Conservation (phyloP, 1,139 yeast species). For the Zygoascus meyerae region DNA sequence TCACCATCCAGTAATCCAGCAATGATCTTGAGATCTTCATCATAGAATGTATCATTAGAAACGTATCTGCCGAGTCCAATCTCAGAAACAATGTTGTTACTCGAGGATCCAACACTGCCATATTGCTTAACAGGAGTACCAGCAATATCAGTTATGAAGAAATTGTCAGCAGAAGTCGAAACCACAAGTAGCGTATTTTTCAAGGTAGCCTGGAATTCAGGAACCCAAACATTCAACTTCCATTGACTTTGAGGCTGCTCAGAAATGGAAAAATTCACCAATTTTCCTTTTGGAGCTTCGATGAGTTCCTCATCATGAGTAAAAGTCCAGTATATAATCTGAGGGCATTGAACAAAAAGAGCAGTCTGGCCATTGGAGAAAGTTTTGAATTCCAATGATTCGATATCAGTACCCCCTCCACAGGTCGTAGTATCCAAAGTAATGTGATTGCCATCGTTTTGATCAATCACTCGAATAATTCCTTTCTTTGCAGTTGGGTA, state of each 20-base stretch:
- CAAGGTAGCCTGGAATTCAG: neutral
- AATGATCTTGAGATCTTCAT: too few species aligned
- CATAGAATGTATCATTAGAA: too few species aligned
- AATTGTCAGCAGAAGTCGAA: neutral
- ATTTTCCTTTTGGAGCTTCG: neutral
- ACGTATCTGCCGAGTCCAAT: too few species aligned
- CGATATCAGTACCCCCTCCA: conserved; percentile 6
- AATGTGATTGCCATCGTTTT: conserved; percentile 22
- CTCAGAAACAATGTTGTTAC: too few species aligned
- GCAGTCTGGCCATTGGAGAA: conserved; percentile 7
- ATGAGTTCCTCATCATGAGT: conserved; percentile 2
- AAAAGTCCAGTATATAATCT: conserved; percentile 2
- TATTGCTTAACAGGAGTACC: neutral
- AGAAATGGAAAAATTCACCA: neutral
- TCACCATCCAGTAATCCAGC: too few species aligned
- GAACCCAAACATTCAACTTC: neutral
- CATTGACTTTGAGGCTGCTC: neutral
- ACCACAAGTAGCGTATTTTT: neutral
- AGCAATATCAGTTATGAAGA: conserved; percentile 2
- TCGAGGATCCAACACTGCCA: too few species aligned
- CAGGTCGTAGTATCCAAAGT: conserved; percentile 9
- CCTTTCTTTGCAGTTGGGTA: conserved; percentile 28
- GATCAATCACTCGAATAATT: conserved; percentile 25
- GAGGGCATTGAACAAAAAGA: conserved; percentile 11
- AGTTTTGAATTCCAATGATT: conserved; percentile 5